These are phyloP conservation scores for Barbatosphaeria neglecta DNA, from an alignment of 495 filamentous ascomycete species.

Conservation along the genomic window DNA sequence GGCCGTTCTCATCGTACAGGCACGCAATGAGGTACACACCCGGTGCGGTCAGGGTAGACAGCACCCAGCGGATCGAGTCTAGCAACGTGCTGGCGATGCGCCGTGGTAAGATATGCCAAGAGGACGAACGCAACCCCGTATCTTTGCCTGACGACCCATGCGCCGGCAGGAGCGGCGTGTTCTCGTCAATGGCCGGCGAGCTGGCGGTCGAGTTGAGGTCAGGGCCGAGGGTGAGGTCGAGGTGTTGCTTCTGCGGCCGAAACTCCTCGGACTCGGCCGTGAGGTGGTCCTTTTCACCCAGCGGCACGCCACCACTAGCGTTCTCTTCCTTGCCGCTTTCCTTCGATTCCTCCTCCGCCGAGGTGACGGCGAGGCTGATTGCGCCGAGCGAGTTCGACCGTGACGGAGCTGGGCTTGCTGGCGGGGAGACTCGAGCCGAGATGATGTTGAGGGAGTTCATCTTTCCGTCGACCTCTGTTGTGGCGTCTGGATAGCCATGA, in stretches of 20 bases:
- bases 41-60: slow-evolving; percentile 67
- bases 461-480: slow-evolving; percentile 29
- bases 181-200: slow-evolving; percentile 41
- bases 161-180: slow-evolving; percentile 47
- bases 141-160: slow-evolving; percentile 15
- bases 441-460: slow-evolving; percentile 99
- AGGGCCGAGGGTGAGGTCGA: slow-evolving; percentile 12
- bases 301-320: slow-evolving; percentile 4
- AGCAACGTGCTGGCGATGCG: slow-evolving; percentile 45
- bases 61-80: slow-evolving; percentile 58
- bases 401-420: slow-evolving; percentile 43
- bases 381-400: slow-evolving; percentile 57
- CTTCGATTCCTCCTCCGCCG: slow-evolving; percentile 28
- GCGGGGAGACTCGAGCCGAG: slow-evolving; percentile 64
- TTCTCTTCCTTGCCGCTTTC: slow-evolving; percentile 26
- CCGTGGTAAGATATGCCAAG: slow-evolving; percentile 45
- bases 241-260: not conserved
- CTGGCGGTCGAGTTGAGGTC: slow-evolving; percentile 61
- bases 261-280: slow-evolving; percentile 18
- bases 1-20: slow-evolving; percentile 68
- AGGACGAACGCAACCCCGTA: slow-evolving; percentile 20
- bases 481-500: slow-evolving; percentile 20
- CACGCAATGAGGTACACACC: slow-evolving; percentile 69
- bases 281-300: slow-evolving; percentile 20
- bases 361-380: slow-evolving; percentile 31